Percentiles rank a stretch among this genome's conserved stretches.
Evolutionary conservation across 108 stramenopile species (phyloP).

Genomic region (Pseudonitzschia delicatissima): DNA sequence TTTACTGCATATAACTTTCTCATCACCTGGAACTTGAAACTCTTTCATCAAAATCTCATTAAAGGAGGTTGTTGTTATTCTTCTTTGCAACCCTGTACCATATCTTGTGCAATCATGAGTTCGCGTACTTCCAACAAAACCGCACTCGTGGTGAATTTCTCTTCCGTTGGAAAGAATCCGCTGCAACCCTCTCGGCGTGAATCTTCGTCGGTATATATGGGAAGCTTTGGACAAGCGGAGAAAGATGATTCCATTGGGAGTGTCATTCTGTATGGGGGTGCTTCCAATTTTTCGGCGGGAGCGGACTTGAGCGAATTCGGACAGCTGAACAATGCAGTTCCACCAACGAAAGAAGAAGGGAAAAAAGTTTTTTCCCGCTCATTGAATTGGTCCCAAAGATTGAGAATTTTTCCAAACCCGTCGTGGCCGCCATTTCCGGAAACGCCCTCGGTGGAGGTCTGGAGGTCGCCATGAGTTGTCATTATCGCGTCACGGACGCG

Average conservation of each 20-base stretch:
- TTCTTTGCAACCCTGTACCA: too few relatives aligned
- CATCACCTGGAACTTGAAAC: neutral
- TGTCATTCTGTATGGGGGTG: slow-evolving; percentile 84
- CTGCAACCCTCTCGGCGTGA: slow-evolving; percentile 31
- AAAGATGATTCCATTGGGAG: slow-evolving; percentile 43
- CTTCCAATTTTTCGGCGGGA: slow-evolving; percentile 90
- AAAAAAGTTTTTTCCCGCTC: slow-evolving; percentile 46
- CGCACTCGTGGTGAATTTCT: slow-evolving; percentile 27
- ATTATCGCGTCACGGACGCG: slow-evolving; percentile 70
- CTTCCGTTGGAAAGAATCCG: slow-evolving; percentile 26
- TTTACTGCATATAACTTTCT: too few relatives aligned
- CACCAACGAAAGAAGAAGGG: slow-evolving; percentile 29
- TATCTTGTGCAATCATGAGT: too few relatives aligned
- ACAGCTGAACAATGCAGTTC: slow-evolving; percentile 6
- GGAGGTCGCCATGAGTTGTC: slow-evolving; percentile 93
- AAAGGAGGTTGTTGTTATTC: neutral
- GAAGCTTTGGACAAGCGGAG: slow-evolving; percentile 25
- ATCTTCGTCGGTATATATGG: slow-evolving; percentile 18
- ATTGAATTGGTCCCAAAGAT: slow-evolving; percentile 61
- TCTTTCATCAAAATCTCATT: neutral
- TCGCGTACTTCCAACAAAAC: slow-evolving; percentile 18
- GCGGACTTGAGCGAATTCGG: slow-evolving; percentile 96
- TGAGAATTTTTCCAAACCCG: slow-evolving; percentile 81
- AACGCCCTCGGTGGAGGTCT: slow-evolving; percentile 92
- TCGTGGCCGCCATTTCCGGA: slow-evolving; percentile 93